Base-by-base conservation (phyloP, 2,329 filamentous ascomycete species). In the Penicillium italicum region DNA sequence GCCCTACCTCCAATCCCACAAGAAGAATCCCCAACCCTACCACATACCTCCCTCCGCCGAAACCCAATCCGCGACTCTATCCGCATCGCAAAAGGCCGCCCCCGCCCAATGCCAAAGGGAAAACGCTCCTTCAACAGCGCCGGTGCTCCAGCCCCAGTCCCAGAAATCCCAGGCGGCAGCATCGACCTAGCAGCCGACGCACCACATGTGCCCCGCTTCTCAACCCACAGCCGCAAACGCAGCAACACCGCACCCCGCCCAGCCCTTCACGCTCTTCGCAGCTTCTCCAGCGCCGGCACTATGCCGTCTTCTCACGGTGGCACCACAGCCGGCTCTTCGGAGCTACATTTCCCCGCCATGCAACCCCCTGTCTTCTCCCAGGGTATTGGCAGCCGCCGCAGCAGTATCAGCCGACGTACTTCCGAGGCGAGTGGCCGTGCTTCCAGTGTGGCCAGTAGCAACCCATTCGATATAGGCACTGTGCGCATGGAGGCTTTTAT, bases 401-500 rank as follows among this genome's bases (percentile, higher is more conserved):
- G 70, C 45, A 79, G 76, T 51, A 68, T 77, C 73, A 85, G 74
- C 56, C 73, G 69, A 76, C 84, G 72, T 64, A 83, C 76, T 1
- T 80, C 79, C 0, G 79, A 80, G 54, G 75, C 77, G 11, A 80
- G 78, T 61, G 78, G 73, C 2, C 76, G 63, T 9, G 56, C 76
- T 2, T 69, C 83, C 60, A 72, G 77, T 63, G 69, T 77, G 44
- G 37, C 48, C 20, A 63, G 71, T 60, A 73, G 73, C 54, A 82
- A 83, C 71, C 92, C 94, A 76, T 94, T 94, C 68, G 91, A 95
- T 65, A 89, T 95, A 55, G 91, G 92, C 1, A 97, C 92, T 2
- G 85, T 97, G 44, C 85, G 94, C 28, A 97, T 99, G 93, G 93
- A 97, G 73, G 94, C 94, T 0, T 99, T 97, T 72, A 95, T 99